Evolutionary conservation across 805 yeast genomes (phyloP).

Genomic region (Candida caryicola): DNA sequence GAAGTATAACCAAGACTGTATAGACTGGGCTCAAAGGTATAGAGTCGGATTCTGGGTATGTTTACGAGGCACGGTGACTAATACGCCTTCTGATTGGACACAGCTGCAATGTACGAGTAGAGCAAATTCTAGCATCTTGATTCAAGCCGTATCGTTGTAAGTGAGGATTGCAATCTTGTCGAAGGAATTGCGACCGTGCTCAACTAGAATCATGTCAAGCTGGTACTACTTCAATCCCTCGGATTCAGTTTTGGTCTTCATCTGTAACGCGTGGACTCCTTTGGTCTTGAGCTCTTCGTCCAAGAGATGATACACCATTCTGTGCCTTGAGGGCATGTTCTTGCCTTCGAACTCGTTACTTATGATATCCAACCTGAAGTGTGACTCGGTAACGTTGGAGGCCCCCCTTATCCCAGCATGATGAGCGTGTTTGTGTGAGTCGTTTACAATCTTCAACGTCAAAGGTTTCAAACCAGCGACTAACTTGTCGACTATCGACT

Average conservation of each 20-base stretch:
- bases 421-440: constrained; percentile 83
- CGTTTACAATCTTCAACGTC: constrained; percentile 60
- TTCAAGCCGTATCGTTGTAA: too few species aligned
- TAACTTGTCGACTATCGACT: constrained; percentile 45
- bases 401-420: constrained; percentile 82
- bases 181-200: too few species aligned
- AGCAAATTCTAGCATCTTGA: too few species aligned
- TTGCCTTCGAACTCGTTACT: constrained; percentile 66
- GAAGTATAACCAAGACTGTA: not conserved
- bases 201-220: too few species aligned
- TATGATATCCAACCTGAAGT: constrained; percentile 72
- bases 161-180: too few species aligned
- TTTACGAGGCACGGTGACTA: too few species aligned
- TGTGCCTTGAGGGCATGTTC: constrained; percentile 70
- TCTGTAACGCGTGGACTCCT: constrained; percentile 86
- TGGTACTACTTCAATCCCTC: constrained; percentile 2
- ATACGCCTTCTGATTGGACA: too few species aligned
- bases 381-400: constrained; percentile 70
- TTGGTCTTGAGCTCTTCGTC: constrained; percentile 67
- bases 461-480: constrained; percentile 42
- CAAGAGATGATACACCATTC: constrained; percentile 65
- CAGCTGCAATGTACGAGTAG: too few species aligned
- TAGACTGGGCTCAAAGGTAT: too few species aligned
- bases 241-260: constrained; percentile 69
- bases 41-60: too few species aligned